Evolutionary conservation across 2,329 filamentous ascomycete genomes (phyloP), one percentile per base, ranked within the genome.

Genomic region (Ceratocystis cacaofunesta): DNA sequence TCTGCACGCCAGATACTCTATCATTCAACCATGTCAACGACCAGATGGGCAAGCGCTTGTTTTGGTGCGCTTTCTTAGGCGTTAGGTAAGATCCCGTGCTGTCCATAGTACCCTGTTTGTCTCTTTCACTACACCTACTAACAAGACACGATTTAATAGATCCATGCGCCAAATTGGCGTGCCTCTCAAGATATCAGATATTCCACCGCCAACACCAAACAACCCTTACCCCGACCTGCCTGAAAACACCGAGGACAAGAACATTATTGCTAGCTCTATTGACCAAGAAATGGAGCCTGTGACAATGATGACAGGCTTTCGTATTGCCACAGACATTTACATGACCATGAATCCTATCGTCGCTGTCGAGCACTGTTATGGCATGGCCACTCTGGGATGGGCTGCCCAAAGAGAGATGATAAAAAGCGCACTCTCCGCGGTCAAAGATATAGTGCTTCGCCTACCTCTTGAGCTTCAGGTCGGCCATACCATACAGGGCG

Each of bases 351-450:
- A 89, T 65, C 80, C 85, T 3, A 77, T 95, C 3, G 82, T 88
- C 1, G 88, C 87, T n/a, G 83, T 91, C 70, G 90, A 95, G 71
- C 82, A 91, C 72, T 87, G 88, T 1, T 92, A 92, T 73, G 90
- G 90, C 10, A 86, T 90, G 70, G 86, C 87, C 66, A 85, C 86
- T 43, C 79, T 92, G 8, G 86, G 88, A 63, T 92, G 88, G 84
- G 81, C 85, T 19, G 83, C 87, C n/a, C 90, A 95, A 74, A 85
- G 87, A 69, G 80, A 81, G 41, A 81, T 91, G 44, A 78, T 95
- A 1, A 83, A 85, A 67, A 84, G 89, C 44, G 88, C 87, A 19
- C 77, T 95, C 2, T 79, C 83, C 57, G 82, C 82, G 1, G 89
- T 85, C 67, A 92, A 92, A 74, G 78, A 81, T 60, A 82, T 87